These are phyloP conservation scores for Furcasterigmium furcatum DNA, from an alignment of 2,329 filamentous ascomycete species.

Conservation along the genomic window DNA sequence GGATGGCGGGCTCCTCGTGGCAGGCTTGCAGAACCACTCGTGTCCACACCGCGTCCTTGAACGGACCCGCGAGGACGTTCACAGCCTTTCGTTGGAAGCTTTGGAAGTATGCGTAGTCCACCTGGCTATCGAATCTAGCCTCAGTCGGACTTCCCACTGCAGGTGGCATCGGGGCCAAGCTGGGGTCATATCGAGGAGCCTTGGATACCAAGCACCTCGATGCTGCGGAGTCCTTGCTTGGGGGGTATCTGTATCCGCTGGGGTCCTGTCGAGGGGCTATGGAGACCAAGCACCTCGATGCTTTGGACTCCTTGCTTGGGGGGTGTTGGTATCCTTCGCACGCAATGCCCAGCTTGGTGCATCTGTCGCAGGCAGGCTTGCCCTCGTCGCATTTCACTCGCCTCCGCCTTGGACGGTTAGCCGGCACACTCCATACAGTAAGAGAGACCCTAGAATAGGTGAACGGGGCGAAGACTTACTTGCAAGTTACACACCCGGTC, in stretches of 20 bases:
- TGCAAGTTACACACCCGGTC: too few species aligned
- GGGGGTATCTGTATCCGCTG: too few species aligned
- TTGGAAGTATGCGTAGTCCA: constrained; percentile 22
- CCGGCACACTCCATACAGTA: not conserved
- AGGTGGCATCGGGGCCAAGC: not conserved
- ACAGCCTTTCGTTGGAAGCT: constrained; percentile 16
- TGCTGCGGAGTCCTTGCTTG: too few species aligned
- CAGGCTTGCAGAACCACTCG: constrained; percentile 28
- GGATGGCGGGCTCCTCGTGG: constrained; percentile 25
- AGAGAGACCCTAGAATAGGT: too few species aligned
- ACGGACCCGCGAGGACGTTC: constrained; percentile 17
- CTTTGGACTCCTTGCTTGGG: not conserved
- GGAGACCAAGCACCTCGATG: too few species aligned
- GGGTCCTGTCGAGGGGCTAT: too few species aligned
- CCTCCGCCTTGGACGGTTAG: constrained; percentile 18
- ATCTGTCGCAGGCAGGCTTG: constrained; percentile 27
- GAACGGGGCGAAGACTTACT: too few species aligned
- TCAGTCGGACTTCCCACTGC: not conserved
- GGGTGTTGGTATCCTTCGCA: constrained; percentile 29
- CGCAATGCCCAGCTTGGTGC: constrained; percentile 27
- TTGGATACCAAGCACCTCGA: not conserved
- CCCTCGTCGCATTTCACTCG: constrained; percentile 32
- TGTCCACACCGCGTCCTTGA: constrained; percentile 33
- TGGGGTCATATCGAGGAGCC: not conserved
- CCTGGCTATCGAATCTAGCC: constrained; percentile 9